These are phyloP conservation scores for Lachnellula suecica DNA, from an alignment of 2,329 filamentous ascomycete species.

Conservation along the genomic window DNA sequence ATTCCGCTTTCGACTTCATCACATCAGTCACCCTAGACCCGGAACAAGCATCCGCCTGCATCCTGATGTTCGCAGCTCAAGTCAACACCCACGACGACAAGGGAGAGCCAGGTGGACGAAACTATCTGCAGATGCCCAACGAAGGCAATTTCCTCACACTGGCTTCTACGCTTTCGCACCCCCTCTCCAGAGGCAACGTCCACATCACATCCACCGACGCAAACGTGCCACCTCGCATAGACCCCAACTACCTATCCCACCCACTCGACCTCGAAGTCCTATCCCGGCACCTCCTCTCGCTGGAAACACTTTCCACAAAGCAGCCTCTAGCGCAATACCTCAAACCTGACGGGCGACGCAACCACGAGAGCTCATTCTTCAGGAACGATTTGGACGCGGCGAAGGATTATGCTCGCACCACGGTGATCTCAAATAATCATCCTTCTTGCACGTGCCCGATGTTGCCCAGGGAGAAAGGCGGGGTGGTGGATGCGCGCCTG, in stretches of 20 bases:
- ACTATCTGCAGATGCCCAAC: no score
- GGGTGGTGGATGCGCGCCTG: constrained; percentile 20
- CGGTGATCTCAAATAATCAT: constrained; percentile 13
- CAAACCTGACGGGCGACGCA: constrained; percentile 9
- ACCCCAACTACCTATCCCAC: constrained; percentile 43
- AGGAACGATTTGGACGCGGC: constrained; percentile 11
- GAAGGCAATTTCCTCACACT: no score
- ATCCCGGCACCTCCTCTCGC: constrained; percentile 5
- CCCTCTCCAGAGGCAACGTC: constrained; percentile 41
- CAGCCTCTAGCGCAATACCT: constrained; percentile 2
- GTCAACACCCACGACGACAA: no score
- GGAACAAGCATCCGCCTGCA: no score
- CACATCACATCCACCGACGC: constrained; percentile 40
- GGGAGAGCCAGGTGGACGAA: no score
- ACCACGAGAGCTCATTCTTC: not conserved
- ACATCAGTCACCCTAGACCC: no score
- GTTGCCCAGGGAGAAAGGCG: constrained; percentile 19
- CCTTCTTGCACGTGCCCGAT: constrained; percentile 19
- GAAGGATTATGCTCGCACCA: constrained; percentile 11
- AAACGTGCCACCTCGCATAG: constrained; percentile 36
- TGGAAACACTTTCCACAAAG: constrained; percentile 9
- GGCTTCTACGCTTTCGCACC: constrained; percentile 25
- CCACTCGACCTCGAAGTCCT: constrained; percentile 42
- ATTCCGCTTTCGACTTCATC: no score
- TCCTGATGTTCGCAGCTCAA: no score